phyloP scores from a whole-genome alignment of 176 grass and related monocot genomes.

The Stipa capillata region DNA sequence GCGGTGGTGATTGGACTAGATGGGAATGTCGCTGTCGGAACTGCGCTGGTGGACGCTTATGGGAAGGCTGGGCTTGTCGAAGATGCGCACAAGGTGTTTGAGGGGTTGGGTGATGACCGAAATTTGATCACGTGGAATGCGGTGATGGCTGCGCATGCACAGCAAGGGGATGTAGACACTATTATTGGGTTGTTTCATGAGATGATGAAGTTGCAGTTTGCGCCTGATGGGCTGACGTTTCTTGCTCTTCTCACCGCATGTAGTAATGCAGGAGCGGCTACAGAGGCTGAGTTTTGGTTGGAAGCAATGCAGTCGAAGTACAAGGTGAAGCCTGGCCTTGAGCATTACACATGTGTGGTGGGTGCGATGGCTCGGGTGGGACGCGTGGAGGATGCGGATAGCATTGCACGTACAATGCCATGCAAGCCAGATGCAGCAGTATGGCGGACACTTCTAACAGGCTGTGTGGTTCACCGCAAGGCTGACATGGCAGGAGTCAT shows the following conservation, averaged over 20 bases:
- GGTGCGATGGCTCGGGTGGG: constrained; percentile 34
- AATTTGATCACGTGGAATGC: constrained; percentile 48
- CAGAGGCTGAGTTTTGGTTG: constrained; percentile 25
- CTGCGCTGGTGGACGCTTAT: constrained; percentile 34
- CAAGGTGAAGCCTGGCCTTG: constrained; percentile 25
- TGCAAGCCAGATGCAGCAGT: constrained; percentile 41
- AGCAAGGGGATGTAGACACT: constrained; percentile 10
- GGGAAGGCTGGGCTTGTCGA: constrained; percentile 38
- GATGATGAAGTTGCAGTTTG: constrained; percentile 12
- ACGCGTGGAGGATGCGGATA: constrained; percentile 24
- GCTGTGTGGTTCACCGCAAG: constrained; percentile 28
- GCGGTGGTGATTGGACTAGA: constrained; percentile 22
- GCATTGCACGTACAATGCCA: constrained; percentile 22
- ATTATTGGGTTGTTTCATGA: constrained; percentile 8
- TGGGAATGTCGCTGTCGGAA: constrained; percentile 22
- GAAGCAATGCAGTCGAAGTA: constrained; percentile 22
- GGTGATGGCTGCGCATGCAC: constrained; percentile 19
- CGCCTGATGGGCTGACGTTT: constrained; percentile 22
- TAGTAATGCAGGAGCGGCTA: constrained; percentile 28
- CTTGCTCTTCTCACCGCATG: constrained; percentile 37
- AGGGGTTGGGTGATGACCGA: not conserved
- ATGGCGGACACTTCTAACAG: constrained; percentile 26
- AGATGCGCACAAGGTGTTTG: constrained; percentile 20
- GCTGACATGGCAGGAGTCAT: constrained; percentile 19
- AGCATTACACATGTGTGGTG: constrained; percentile 45